A percentile compares a stretch with the other conserved stretches of the same genome.
Evolutionary conservation across 2,329 filamentous ascomycete genomes (phyloP).

Genomic region (Ophiocordyceps sinensis): DNA sequence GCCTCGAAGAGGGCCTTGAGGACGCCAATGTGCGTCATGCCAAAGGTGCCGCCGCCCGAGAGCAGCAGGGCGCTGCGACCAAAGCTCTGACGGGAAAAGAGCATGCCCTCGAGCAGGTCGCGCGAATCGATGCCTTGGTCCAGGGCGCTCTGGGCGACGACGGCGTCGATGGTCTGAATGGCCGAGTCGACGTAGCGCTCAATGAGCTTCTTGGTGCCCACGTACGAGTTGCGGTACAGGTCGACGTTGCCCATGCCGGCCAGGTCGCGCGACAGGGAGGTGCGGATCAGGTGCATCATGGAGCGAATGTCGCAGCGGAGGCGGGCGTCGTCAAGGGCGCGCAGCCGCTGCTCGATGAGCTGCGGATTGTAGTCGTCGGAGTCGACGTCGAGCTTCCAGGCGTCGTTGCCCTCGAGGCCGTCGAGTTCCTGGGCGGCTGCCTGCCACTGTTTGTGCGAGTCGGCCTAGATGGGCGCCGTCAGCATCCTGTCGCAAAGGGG

Average conservation of each 20-base stretch:
- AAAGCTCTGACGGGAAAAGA: constrained; percentile 64
- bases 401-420: constrained; percentile 61
- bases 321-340: constrained; percentile 61
- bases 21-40: constrained; percentile 85
- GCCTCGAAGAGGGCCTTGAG: constrained; percentile 67
- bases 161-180: constrained; percentile 54
- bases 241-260: constrained; percentile 75
- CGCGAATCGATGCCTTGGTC: constrained; percentile 42
- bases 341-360: constrained; percentile 54
- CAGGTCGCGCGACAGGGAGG: constrained; percentile 63
- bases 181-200: constrained; percentile 77
- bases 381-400: constrained; percentile 57
- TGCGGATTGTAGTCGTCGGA: constrained; percentile 56
- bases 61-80: constrained; percentile 72
- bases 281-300: constrained; percentile 73
- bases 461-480: constrained; percentile 33
- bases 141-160: constrained; percentile 47
- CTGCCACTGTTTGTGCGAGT: constrained; percentile 58
- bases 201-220: constrained; percentile 76
- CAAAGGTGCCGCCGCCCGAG: constrained; percentile 78
- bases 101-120: constrained; percentile 50
- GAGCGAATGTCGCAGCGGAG: constrained; percentile 54
- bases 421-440: constrained; percentile 65
- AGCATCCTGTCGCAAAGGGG: background rate
- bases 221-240: constrained; percentile 71